Evolutionary conservation across 441 rosid genomes (phyloP), one percentile per base, ranked within the genome.

Genomic region (Viola pubescens): DNA sequence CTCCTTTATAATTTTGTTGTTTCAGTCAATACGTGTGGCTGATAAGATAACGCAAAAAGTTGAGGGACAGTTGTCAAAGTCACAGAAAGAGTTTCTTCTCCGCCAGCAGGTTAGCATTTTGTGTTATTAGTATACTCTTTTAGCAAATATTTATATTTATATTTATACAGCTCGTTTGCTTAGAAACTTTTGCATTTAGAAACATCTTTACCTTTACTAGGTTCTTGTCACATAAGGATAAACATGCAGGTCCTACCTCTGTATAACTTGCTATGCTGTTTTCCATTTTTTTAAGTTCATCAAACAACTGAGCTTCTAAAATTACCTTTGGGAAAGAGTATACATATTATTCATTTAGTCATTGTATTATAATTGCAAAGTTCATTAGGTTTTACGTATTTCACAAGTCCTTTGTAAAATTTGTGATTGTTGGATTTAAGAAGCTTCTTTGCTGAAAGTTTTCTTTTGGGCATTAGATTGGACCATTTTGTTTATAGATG

Each of bases 1-100:
- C 38, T 69, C 26, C 6, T 38, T 58, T 56, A 56, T 63, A 71
- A 56, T 66, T 66, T 70, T 52, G 67, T 64, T 84, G 75, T 72
- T 74, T 62, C 90, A 94, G 99, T 94, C 99, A 70, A 94, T 90
- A 79, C 97, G 96, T n/a, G 91, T 94, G 64, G 99, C 96, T 43
- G 99, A 94, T 86, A 94, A 94, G 79, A 94, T 94, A 52, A 86
- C 97, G 1, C 96, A 90, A 60, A 94, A 90, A 84, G 99, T 94
- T 63, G 97, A 94, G 73, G 97, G 99, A 57, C 99, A 94, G 67
- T 68, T 94, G 74, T 94, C 99, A 71, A 94, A 94, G 81, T 90
- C 99, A 60, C 99, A 90, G 77, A 92, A 92, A 79, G 99, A 94
- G 70, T 94, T 88, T 81, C 97, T 94, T 77, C 76, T 94, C 70